Evolutionary conservation across 225 moss, liverwort and hornwort species (phyloP).

Genomic region (Ulota crispa): DNA sequence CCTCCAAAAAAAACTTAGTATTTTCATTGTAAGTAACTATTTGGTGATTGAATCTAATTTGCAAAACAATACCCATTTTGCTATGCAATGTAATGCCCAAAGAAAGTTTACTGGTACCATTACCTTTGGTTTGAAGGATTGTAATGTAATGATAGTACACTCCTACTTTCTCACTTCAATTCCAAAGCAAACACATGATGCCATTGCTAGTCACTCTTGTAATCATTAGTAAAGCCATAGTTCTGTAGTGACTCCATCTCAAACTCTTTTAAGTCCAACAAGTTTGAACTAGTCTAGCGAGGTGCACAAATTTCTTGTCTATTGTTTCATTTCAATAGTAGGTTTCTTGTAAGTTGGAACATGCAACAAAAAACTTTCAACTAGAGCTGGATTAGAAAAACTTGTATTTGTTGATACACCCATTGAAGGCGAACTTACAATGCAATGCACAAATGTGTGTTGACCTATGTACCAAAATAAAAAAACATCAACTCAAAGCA

Average conservation of each 20-base stretch:
- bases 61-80: background rate
- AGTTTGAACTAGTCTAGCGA: slow-evolving; percentile 44
- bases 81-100: background rate
- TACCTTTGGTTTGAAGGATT: background rate
- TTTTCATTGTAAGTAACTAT: too few relatives aligned
- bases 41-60: background rate
- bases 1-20: too few relatives aligned
- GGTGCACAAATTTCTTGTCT: slow-evolving; percentile 39
- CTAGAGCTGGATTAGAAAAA: too few relatives aligned
- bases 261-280: slow-evolving; percentile 30
- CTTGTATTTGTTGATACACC: too few relatives aligned
- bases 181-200: slow-evolving; percentile 50
- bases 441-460: too few relatives aligned
- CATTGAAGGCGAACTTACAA: too few relatives aligned
- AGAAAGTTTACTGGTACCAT: background rate
- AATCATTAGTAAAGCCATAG: slow-evolving; percentile 45
- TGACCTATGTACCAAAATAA: too few relatives aligned
- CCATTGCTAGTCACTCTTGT: slow-evolving; percentile 56
- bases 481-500: too few relatives aligned
- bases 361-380: too few relatives aligned
- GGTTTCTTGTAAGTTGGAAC: too few relatives aligned
- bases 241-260: slow-evolving; percentile 43
- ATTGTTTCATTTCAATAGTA: background rate
- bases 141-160: background rate
- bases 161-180: slow-evolving; percentile 26